These are phyloP conservation scores for Saccharomyces jurei DNA, from an alignment of 805 yeast genomes.

Conservation along the genomic window DNA sequence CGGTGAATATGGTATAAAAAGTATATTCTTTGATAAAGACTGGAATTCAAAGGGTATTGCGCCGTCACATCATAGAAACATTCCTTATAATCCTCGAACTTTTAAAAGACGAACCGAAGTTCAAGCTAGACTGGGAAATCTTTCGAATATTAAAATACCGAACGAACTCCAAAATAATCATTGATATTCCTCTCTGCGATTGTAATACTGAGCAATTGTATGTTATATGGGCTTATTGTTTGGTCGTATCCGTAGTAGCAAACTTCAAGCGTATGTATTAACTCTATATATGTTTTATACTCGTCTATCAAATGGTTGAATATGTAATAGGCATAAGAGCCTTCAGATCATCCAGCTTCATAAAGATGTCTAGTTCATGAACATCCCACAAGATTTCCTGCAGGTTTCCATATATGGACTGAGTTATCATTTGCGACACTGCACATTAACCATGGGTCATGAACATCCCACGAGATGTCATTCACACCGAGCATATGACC, in stretches of 20 bases:
- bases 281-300: neutral
- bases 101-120: constrained; percentile 24
- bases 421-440: constrained; percentile 81
- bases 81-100: constrained; percentile 24
- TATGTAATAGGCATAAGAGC: neutral
- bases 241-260: neutral
- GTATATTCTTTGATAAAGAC: constrained; percentile 58
- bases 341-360: neutral
- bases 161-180: neutral
- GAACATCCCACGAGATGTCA: constrained; percentile 76
- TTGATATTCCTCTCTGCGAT: neutral
- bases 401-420: constrained; percentile 79
- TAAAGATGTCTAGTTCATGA: constrained; percentile 2
- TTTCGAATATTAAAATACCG: constrained; percentile 2
- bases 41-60: constrained; percentile 55
- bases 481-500: constrained; percentile 87
- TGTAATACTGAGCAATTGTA: neutral
- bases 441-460: constrained; percentile 60
- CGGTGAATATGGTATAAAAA: constrained; percentile 36
- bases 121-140: constrained; percentile 4
- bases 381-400: constrained; percentile 28
- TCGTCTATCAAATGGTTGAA: neutral
- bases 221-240: neutral
- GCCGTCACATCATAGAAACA: constrained; percentile 31
- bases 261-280: neutral